Evolutionary conservation across 768 basidiomycete species (phyloP), one percentile per base, ranked within the genome.

Genomic region (Termitomyces heimii): DNA sequence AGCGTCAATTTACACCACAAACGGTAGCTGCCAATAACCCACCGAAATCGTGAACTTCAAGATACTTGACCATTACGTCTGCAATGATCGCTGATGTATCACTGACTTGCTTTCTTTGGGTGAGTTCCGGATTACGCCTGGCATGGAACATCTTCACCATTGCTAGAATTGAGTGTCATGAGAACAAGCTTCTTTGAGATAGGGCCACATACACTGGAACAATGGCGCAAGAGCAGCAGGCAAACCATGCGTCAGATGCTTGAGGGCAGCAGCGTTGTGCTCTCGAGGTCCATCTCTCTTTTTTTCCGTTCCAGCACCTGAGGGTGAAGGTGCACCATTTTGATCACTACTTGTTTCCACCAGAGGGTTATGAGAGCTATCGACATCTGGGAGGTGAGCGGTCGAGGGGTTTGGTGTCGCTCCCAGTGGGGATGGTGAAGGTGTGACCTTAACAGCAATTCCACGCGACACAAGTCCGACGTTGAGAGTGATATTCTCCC

Each of bases 101-200:
- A 18, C 76, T 66, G 14, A 94, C 89, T 65, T 91, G 89, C 66
- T 88, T 86, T 70, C 82, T 88, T 67, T 95, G 93, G 16, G 77
- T 64, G 4, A 79, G 59, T 64, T 96, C 94, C 10, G 84, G 81
- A 65, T 84, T 91, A 20, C 93, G 83, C 58, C 92, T 79, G 13
- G 84, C 84, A 66, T 92, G 85, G 70, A 95, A 89, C 70, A 95
- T 79, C 72, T 94, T 92, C 59, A 92, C 86, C 65, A 92, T 83
- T 14, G 93, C 92, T 94, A 53, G 22, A 31, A 24, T 53, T 35
- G 9, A 29, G 29, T 24, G 26, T 1, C n/a, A 49, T 56, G 1
- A 54, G 34, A 3, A 49, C 10, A 26, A 26, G 32, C 16, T 22
- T 46, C 8, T 14, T 28, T 1, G 5, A 14, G 5, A 28, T 8